A percentile compares a stretch with the other conserved stretches of the same genome.
Evolutionary conservation across 179 eudicot species (phyloP).

Genomic region (Drosera spatulata): DNA sequence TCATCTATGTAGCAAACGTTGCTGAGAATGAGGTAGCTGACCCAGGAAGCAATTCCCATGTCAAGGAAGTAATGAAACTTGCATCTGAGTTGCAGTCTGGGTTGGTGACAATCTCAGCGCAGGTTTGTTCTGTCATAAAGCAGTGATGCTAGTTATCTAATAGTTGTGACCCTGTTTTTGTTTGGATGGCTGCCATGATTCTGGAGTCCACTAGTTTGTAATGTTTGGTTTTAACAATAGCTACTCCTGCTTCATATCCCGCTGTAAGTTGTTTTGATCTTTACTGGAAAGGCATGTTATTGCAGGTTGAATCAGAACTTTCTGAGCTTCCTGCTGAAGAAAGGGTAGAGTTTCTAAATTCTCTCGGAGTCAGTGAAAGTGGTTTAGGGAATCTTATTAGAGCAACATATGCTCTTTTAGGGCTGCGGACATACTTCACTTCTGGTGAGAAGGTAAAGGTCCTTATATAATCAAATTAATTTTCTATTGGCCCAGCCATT

Average conservation of each 20-base stretch:
- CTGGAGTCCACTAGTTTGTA: too few species aligned
- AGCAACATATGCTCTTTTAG: slow-evolving; percentile 78
- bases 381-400: slow-evolving; percentile 96
- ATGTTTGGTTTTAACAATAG: too few species aligned
- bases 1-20: slow-evolving; percentile 89
- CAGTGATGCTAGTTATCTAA: too few species aligned
- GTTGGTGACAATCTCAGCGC: slow-evolving; percentile 85
- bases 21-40: slow-evolving; percentile 90
- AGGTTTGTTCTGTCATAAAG: slow-evolving; percentile 29
- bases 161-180: too few species aligned
- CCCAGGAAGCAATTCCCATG: slow-evolving; percentile 65
- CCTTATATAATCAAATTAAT: neutral
- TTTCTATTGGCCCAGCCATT: neutral
- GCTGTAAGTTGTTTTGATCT: neutral
- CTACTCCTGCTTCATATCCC: neutral
- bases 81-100: slow-evolving; percentile 84
- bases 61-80: slow-evolving; percentile 59
- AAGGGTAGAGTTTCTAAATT: slow-evolving; percentile 70
- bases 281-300: neutral
- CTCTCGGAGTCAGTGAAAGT: slow-evolving; percentile 91
- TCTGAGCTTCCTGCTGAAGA: slow-evolving; percentile 87
- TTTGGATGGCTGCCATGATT: too few species aligned
- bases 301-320: slow-evolving; percentile 98
- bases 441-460: slow-evolving; percentile 87
- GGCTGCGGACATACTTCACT: slow-evolving; percentile 90